Percentiles rank a stretch among this genome's conserved stretches.
These are phyloP conservation scores for Mucor irregularis DNA, from an alignment of 371 early-diverging fungal genomes.

Conservation along the genomic window DNA sequence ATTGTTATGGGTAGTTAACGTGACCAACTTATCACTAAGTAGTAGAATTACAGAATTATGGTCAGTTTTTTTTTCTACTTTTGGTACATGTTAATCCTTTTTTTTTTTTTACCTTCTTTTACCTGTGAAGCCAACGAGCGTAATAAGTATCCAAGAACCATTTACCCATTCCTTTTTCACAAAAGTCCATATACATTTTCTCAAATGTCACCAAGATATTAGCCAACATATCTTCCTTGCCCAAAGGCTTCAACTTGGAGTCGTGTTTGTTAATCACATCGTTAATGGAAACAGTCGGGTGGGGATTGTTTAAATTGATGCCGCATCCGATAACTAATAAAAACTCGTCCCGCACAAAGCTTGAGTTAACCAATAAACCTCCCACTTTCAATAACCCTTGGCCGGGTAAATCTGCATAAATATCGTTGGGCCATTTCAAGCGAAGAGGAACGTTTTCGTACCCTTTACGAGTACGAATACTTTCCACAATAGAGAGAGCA, in stretches of 20 bases:
- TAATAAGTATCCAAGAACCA: slow-evolving; percentile 77
- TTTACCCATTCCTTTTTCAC: slow-evolving; percentile 63
- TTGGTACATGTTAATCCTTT: no score
- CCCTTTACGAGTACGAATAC: slow-evolving; percentile 63
- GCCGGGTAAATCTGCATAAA: slow-evolving; percentile 61
- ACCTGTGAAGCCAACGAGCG: slow-evolving; percentile 81
- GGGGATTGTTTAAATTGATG: slow-evolving; percentile 76
- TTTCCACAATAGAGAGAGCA: slow-evolving; percentile 80
- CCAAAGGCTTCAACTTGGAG: slow-evolving; percentile 30
- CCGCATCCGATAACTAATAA: slow-evolving; percentile 79
- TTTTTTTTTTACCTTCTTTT: no score
- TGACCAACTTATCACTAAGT: slow-evolving; percentile 66
- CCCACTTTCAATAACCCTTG: slow-evolving; percentile 69
- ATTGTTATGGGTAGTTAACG: slow-evolving; percentile 57
- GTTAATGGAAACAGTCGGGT: slow-evolving; percentile 85
- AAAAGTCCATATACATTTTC: slow-evolving; percentile 65
- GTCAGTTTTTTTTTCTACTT: no score
- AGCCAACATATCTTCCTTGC: slow-evolving; percentile 73
- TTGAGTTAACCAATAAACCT: slow-evolving; percentile 84
- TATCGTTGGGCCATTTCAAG: slow-evolving; percentile 96
- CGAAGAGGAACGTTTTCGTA: slow-evolving; percentile 75
- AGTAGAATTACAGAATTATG: slow-evolving; percentile 1
- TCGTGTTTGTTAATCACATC: slow-evolving; percentile 67
- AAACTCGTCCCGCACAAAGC: slow-evolving; percentile 65
- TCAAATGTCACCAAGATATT: slow-evolving; percentile 74